These are phyloP conservation scores for Megacollybia marginata DNA, from an alignment of 768 basidiomycete species.

Conservation along the genomic window DNA sequence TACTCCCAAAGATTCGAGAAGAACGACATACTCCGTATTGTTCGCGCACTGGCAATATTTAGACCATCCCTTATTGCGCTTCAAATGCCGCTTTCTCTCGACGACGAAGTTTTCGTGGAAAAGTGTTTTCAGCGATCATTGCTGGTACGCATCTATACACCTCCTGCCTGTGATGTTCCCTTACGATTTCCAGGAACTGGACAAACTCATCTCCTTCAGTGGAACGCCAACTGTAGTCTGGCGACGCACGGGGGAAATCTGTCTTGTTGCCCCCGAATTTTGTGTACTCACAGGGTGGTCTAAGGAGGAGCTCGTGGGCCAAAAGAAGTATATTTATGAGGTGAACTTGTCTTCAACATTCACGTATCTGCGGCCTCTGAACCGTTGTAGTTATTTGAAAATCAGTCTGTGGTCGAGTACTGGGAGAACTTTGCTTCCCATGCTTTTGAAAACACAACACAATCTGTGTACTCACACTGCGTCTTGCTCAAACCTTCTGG, in stretches of 20 bases:
- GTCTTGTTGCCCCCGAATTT: constrained; percentile 94
- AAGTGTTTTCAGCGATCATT: constrained; percentile 91
- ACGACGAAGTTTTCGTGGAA: constrained; percentile 96
- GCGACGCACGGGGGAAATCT: constrained; percentile 97
- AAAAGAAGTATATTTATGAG: constrained; percentile 62
- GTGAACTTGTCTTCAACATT: constrained; percentile 25
- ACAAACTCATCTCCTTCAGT: constrained; percentile 94
- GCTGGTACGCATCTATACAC: constrained; percentile 45
- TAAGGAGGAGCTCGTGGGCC: constrained; percentile 67
- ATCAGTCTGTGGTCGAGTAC: constrained; percentile 90
- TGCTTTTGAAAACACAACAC: constrained; percentile 96
- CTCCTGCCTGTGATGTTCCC: constrained; percentile 4
- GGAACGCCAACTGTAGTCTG: constrained; percentile 97
- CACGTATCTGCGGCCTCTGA: not conserved
- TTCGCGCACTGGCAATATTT: constrained; percentile 90
- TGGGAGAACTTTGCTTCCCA: constrained; percentile 97
- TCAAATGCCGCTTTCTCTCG: constrained; percentile 94
- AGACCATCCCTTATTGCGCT: constrained; percentile 95
- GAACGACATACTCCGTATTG: constrained; percentile 90
- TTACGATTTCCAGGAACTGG: constrained; percentile 62
- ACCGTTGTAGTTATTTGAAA: constrained; percentile 73
- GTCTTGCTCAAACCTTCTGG: constrained; percentile 82
- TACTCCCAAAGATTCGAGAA: constrained; percentile 75
- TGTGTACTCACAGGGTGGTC: constrained; percentile 91
- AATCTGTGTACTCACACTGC: constrained; percentile 90